phyloP scores from a whole-genome alignment of 2,329 filamentous ascomycete genomes.

The Fusarium musae region DNA sequence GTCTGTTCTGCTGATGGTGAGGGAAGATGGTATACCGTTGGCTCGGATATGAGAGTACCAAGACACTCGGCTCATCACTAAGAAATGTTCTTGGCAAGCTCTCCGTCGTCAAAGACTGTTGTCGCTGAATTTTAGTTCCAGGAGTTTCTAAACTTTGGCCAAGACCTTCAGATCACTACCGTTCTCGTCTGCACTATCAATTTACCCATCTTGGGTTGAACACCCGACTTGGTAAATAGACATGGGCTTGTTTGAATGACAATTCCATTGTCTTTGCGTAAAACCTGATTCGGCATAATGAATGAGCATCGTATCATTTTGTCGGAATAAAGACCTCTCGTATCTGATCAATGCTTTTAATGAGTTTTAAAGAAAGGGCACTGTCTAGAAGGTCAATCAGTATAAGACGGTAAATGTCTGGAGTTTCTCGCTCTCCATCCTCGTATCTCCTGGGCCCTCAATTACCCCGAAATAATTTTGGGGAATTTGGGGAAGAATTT shows the following conservation, averaged over 20 bases:
- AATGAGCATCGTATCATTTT: not conserved
- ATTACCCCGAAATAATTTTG: constrained; percentile 35
- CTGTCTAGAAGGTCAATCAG: not conserved
- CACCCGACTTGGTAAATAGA: constrained; percentile 6
- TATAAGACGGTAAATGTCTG: fast-evolving
- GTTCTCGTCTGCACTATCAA: not conserved
- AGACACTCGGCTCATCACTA: not conserved
- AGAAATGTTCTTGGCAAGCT: not conserved
- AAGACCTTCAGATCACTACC: constrained; percentile 5
- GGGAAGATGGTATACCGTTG: not conserved
- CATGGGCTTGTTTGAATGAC: not conserved
- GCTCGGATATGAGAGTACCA: not conserved
- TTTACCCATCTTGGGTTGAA: not conserved
- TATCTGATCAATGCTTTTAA: too few species aligned
- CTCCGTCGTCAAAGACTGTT: not conserved
- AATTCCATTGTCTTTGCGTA: not conserved
- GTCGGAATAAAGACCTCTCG: not conserved
- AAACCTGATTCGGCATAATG: not conserved
- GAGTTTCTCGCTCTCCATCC: not conserved
- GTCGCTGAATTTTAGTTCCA: not conserved
- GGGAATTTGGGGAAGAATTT: constrained; percentile 31
- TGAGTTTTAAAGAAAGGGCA: too few species aligned
- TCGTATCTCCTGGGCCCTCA: not conserved
- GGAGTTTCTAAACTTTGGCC: not conserved
- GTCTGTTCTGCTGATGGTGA: not conserved